Percentiles rank a stretch among this genome's conserved stretches.
Evolutionary conservation across 2,329 filamentous ascomycete species (phyloP).

Genomic region (Annulohypoxylon truncatum): DNA sequence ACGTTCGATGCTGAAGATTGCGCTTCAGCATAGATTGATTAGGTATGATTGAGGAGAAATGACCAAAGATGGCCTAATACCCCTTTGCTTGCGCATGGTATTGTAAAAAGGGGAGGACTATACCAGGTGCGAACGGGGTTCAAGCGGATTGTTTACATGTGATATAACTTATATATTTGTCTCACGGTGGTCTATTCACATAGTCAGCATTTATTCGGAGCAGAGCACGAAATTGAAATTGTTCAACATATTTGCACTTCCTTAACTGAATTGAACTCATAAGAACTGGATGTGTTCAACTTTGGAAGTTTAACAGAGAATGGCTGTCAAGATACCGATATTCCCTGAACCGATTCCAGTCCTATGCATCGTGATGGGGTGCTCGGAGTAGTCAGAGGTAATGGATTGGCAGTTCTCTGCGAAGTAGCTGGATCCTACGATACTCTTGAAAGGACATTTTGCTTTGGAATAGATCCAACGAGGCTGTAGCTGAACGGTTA

Average conservation of each 20-base stretch:
- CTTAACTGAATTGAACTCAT: not conserved
- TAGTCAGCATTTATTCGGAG: conserved; percentile 35
- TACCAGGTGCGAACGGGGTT: conserved; percentile 34
- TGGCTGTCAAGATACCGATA: not conserved
- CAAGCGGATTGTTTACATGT: conserved; percentile 23
- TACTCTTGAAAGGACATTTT: not conserved
- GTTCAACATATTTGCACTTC: conserved; percentile 8
- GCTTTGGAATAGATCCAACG: not conserved
- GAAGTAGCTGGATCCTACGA: not conserved
- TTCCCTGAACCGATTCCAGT: not conserved
- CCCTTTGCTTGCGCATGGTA: conserved; percentile 31
- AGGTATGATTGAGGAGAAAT: conserved; percentile 28
- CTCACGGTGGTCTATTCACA: conserved; percentile 18
- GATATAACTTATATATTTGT: conserved; percentile 30
- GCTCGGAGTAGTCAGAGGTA: not conserved
- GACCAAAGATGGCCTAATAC: conserved; percentile 31
- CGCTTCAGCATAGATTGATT: conserved; percentile 32
- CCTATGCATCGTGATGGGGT: not conserved
- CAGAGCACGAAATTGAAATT: conserved; percentile 35
- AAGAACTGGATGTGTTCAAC: not conserved
- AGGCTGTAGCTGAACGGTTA: conserved; percentile 17
- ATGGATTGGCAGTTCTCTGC: not conserved
- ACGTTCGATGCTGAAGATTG: conserved; percentile 23
- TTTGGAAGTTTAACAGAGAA: not conserved
- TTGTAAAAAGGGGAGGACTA: conserved; percentile 32